Percentiles rank a stretch among this genome's conserved stretches.
These are phyloP conservation scores for Neospora caninum DNA, from an alignment of 169 alveolate species.

Conservation along the genomic window DNA sequence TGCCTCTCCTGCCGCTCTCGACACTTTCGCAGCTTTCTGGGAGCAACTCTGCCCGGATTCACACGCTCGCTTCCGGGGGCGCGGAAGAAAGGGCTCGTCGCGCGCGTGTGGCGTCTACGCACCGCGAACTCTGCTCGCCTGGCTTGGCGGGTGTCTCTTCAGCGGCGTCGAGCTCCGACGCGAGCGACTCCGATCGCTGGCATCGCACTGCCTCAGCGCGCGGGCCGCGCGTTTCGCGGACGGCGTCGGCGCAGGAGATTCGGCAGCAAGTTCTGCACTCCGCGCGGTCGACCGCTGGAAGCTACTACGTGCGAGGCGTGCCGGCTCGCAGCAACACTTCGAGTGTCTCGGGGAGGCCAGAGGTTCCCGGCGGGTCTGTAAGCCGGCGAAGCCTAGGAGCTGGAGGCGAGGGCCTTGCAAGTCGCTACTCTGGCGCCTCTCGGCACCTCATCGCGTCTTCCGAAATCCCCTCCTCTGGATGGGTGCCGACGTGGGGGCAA, in stretches of 20 bases:
- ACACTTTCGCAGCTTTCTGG: background rate
- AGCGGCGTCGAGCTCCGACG: background rate
- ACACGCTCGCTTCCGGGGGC: background rate
- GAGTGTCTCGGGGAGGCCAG: background rate
- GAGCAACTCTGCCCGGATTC: background rate
- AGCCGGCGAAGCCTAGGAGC: background rate
- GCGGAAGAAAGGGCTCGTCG: background rate
- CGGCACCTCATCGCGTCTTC: background rate
- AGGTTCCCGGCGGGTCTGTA: background rate
- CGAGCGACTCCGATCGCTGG: background rate
- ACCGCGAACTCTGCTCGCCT: background rate
- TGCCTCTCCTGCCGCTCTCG: background rate
- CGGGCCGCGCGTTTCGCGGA: background rate
- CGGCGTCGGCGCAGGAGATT: too few relatives aligned
- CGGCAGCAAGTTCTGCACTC: too few relatives aligned
- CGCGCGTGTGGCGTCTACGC: background rate
- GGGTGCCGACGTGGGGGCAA: conserved; percentile 54
- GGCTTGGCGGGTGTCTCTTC: background rate
- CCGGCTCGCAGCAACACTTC: background rate
- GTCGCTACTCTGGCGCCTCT: background rate
- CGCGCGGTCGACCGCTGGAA: background rate
- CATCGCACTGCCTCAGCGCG: background rate
- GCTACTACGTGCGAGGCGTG: background rate
- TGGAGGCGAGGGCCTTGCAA: background rate
- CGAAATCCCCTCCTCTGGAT: background rate